A percentile compares a stretch with the other conserved stretches of the same genome.
These are phyloP conservation scores for Malassezia equina DNA, from an alignment of 1,284 basidiomycete species.

Conservation along the genomic window DNA sequence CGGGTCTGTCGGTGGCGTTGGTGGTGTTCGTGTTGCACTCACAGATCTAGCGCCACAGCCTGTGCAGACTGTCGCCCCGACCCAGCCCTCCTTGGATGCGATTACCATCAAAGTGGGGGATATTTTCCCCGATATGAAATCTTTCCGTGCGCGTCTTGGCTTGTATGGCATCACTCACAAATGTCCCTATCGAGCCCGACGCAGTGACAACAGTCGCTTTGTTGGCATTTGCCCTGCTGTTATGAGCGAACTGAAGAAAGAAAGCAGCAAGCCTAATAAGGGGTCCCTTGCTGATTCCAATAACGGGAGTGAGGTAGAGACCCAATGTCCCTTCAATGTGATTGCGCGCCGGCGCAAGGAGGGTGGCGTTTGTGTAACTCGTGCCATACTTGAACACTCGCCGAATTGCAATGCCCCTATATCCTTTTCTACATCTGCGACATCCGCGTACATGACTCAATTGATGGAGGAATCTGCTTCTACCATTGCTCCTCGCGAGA, in stretches of 20 bases:
- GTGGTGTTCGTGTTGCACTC: background rate
- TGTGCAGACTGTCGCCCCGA: background rate
- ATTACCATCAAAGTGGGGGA: slow-evolving; percentile 17
- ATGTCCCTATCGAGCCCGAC: slow-evolving; percentile 16
- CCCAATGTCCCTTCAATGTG: slow-evolving; percentile 12
- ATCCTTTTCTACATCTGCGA: slow-evolving; percentile 16
- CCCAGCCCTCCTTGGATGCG: background rate
- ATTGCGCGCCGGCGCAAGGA: slow-evolving; percentile 17
- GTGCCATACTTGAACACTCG: slow-evolving; percentile 10
- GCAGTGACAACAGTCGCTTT: slow-evolving; percentile 18
- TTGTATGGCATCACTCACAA: slow-evolving; percentile 19
- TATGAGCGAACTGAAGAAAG: slow-evolving; percentile 16
- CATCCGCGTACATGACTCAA: slow-evolving; percentile 18
- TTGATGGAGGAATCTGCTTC: slow-evolving; percentile 14
- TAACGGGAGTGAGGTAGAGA: background rate
- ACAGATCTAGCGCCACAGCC: background rate
- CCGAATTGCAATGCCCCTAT: slow-evolving; percentile 12
- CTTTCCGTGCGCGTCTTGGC: slow-evolving; percentile 13
- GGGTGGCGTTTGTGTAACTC: slow-evolving; percentile 17
- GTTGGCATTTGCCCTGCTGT: slow-evolving; percentile 17
- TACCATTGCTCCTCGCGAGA: slow-evolving; percentile 17
- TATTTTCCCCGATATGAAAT: slow-evolving; percentile 17
- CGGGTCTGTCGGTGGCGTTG: background rate
- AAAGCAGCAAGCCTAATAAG: background rate
- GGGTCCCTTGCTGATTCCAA: background rate